phyloP scores from a whole-genome alignment of 2,329 filamentous ascomycete species.

The Fusarium sacchari region DNA sequence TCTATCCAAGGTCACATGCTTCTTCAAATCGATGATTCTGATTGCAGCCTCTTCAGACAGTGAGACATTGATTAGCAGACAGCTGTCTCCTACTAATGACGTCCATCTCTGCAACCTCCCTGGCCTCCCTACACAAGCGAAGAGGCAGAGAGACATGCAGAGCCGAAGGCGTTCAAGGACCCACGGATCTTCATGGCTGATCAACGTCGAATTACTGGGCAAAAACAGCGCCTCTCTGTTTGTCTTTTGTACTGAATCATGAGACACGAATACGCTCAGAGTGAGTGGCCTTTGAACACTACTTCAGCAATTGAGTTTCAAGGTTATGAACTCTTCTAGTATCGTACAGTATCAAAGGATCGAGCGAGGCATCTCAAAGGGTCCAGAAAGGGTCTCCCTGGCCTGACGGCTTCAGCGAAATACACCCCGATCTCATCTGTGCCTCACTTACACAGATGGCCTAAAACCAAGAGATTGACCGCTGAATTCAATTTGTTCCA shows the following conservation, averaged over 20 bases:
- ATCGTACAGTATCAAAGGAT: neutral
- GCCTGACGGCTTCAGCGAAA: neutral
- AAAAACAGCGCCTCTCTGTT: neutral
- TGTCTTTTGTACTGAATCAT: neutral
- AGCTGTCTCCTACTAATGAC: neutral
- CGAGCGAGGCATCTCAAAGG: neutral
- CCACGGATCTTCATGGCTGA: neutral
- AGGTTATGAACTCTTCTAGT: neutral
- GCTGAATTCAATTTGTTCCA: constrained; percentile 1
- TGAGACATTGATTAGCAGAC: neutral
- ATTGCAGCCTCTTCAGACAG: neutral
- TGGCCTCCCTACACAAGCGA: neutral
- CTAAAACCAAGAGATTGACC: constrained; percentile 3
- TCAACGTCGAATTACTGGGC: neutral
- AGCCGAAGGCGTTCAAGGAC: neutral
- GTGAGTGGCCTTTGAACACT: neutral
- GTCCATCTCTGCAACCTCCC: neutral
- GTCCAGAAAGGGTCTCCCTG: neutral
- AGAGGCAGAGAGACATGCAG: neutral
- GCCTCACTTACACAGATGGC: neutral
- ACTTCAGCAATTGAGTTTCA: neutral
- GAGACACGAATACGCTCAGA: neutral
- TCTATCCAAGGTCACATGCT: neutral
- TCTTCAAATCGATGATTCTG: neutral
- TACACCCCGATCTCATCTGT: neutral